A percentile compares a stretch with the other conserved stretches of the same genome.
Conservation (phyloP, 2,329 filamentous ascomycete species). For the Colletotrichum sp. region DNA sequence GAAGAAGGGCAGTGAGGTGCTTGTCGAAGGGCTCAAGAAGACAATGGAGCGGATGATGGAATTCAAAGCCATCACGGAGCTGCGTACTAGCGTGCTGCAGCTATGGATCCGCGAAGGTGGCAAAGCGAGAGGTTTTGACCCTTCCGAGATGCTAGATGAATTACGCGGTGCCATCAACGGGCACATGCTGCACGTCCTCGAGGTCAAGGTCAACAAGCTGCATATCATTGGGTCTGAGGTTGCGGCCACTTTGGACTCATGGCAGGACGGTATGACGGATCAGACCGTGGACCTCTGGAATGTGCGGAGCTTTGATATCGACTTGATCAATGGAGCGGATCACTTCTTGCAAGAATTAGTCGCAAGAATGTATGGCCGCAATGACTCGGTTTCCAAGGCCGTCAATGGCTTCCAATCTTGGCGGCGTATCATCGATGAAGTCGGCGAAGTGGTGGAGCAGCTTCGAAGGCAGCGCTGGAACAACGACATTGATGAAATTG, state of each 20-base stretch:
- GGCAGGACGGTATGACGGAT: constrained; percentile 60
- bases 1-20: constrained; percentile 59
- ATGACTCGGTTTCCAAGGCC: constrained; percentile 67
- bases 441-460: constrained; percentile 66
- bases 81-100: constrained; percentile 74
- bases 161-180: constrained; percentile 73
- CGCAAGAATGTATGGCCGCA: constrained; percentile 74
- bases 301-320: constrained; percentile 64
- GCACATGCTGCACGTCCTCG: constrained; percentile 68
- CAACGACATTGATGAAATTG: constrained; percentile 74
- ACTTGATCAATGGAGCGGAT: constrained; percentile 68
- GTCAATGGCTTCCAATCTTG: constrained; percentile 73
- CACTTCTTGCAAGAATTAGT: constrained; percentile 73
- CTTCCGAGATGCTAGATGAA: constrained; percentile 70
- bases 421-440: constrained; percentile 74
- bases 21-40: constrained; percentile 66
- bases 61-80: constrained; percentile 70
- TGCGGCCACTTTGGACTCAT: constrained; percentile 63
- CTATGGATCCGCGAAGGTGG: constrained; percentile 77
- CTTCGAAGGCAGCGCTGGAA: constrained; percentile 77
- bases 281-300: constrained; percentile 70
- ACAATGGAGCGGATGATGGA: constrained; percentile 66
- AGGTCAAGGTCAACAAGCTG: constrained; percentile 67
- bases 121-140: constrained; percentile 69
- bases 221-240: constrained; percentile 70